Base-by-base conservation (phyloP, 208 protist species). In the Crithidia expoeki region DNA sequence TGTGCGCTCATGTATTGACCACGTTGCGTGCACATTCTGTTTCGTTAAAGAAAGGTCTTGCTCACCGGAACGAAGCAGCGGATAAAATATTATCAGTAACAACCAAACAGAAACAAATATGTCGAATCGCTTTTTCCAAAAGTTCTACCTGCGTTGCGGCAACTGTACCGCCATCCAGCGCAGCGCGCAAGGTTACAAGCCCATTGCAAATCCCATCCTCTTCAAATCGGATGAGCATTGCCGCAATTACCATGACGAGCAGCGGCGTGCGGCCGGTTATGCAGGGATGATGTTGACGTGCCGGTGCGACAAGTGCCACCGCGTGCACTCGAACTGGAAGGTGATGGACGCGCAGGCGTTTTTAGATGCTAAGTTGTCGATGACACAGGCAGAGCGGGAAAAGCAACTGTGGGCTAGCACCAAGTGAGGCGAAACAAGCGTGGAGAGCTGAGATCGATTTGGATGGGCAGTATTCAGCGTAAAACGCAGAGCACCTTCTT, bases 171-270 rank as follows among this genome's bases (percentile, higher is more conserved):
- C 78, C 4, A 81, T 91, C 38, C 85, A 94, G 80, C 85, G 88
- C 28, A 51, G 64, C 27, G 89, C 89, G 17, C 76, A 88, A 28
- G 91, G 91, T 28, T 96, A 96, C 81, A 67, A 66, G 52, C 87
- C 91, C 6, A 93, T 96, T 63, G 81, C 88, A 2, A 94, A 96
- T 62, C 91, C 91, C 32, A 94, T 94, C 57, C 79, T 94, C 38
- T 96, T 96, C 74, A 84, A 94, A 56, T 88, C 89, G 2, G 87
- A 96, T 51, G 81, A 74, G 21, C 91, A 96, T 51, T 94, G 85
- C 46, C 79, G 86, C n/a, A 91, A 83, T 61, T 94, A 81, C 63
- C 84, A 93, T 75, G 42, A 85, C 34, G 91, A 96, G 68, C 81
- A 90, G 80, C 83, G 84, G 10, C 81, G 81, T n/a, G 76, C 81